These are phyloP conservation scores for Mucuna pruriens DNA, from an alignment of 306 rosid species.

Conservation along the genomic window DNA sequence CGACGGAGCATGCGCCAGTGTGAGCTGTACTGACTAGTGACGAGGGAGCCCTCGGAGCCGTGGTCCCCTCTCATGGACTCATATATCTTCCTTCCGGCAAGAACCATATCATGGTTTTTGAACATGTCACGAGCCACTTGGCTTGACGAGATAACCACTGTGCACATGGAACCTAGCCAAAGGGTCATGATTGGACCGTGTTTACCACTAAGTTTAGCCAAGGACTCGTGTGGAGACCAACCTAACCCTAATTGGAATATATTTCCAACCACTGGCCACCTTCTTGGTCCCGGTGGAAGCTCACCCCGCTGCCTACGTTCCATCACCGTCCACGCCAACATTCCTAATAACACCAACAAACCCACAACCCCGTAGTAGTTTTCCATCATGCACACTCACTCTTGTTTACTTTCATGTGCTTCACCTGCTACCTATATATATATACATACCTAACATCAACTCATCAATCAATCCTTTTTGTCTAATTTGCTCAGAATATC, in stretches of 20 bases:
- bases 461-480: no score
- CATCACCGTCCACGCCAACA: slow-evolving; percentile 32
- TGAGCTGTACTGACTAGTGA: slow-evolving; percentile 70
- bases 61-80: slow-evolving; percentile 76
- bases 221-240: slow-evolving; percentile 68
- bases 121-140: slow-evolving; percentile 70
- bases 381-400: slow-evolving; percentile 53
- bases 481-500: no score
- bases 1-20: slow-evolving; percentile 87
- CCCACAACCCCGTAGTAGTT: slow-evolving; percentile 26
- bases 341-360: slow-evolving; percentile 36
- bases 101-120: slow-evolving; percentile 60
- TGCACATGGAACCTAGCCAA: slow-evolving; percentile 84
- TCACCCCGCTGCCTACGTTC: not conserved
- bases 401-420: not conserved
- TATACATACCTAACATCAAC: no score
- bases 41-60: slow-evolving; percentile 69
- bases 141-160: slow-evolving; percentile 72
- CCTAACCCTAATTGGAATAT: slow-evolving; percentile 69
- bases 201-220: slow-evolving; percentile 55
- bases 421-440: not conserved
- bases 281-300: slow-evolving; percentile 86
- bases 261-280: slow-evolving; percentile 83
- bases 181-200: slow-evolving; percentile 85
- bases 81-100: slow-evolving; percentile 80